Evolutionary conservation across 306 rosid genomes (phyloP).

Genomic region (Ochetophila trinervis): DNA sequence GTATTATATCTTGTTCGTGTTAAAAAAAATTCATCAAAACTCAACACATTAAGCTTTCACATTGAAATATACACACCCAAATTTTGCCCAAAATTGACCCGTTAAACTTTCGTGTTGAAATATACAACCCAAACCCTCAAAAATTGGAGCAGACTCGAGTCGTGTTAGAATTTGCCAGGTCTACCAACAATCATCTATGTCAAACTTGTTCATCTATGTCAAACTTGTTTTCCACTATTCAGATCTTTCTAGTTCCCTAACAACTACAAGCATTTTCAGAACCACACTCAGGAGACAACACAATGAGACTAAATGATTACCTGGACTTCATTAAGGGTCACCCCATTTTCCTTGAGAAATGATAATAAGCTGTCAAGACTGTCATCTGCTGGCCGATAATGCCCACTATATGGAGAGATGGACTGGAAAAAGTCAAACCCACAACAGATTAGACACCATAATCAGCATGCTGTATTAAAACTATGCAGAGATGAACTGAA

Average conservation of each 20-base stretch:
- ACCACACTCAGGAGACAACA: slow-evolving; percentile 3
- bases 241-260: neutral
- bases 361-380: slow-evolving; percentile 57
- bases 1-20: no score
- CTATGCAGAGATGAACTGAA: slow-evolving; percentile 64
- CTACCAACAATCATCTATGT: slow-evolving; percentile 9
- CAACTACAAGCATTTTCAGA: slow-evolving; percentile 1
- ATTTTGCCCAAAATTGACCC: no score
- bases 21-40: no score
- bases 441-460: slow-evolving; percentile 29
- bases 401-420: slow-evolving; percentile 92
- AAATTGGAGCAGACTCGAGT: no score
- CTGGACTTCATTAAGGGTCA: slow-evolving; percentile 70
- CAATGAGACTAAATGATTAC: slow-evolving; percentile 37
- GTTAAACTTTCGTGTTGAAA: no score
- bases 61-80: no score
- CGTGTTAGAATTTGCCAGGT: no score
- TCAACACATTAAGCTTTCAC: no score
- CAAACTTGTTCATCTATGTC: no score
- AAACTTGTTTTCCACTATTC: slow-evolving; percentile 1
- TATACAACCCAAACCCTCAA: no score
- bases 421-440: slow-evolving; percentile 51
- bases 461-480: neutral
- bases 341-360: slow-evolving; percentile 69
- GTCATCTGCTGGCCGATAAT: slow-evolving; percentile 87